Evolutionary conservation across 148 eudicot genomes (phyloP).

Genomic region (Amaranthus palmeri): DNA sequence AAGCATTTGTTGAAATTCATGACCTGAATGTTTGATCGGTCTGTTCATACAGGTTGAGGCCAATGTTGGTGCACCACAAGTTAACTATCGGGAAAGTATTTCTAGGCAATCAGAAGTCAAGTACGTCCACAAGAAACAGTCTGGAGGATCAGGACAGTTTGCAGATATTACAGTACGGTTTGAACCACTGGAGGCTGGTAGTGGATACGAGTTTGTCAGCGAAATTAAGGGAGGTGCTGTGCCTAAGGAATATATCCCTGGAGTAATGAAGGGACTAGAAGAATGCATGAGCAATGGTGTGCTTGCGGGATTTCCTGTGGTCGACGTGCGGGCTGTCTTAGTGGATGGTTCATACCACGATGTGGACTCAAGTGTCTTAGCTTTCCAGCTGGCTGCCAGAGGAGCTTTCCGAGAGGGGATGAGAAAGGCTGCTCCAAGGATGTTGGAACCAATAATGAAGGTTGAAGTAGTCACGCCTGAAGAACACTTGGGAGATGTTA

Average conservation of each 20-base stretch:
- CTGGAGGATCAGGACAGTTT: slow-evolving; percentile 96
- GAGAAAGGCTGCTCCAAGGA: slow-evolving; percentile 74
- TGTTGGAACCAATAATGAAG: slow-evolving; percentile 94
- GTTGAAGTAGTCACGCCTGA: slow-evolving; percentile 97
- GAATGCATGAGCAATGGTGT: slow-evolving; percentile 89
- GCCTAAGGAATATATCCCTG: slow-evolving; percentile 87
- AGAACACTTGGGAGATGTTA: slow-evolving; percentile 95
- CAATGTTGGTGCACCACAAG: slow-evolving; percentile 98
- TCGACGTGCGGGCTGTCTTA: slow-evolving; percentile 81
- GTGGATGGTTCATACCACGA: slow-evolving; percentile 93
- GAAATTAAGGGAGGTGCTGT: slow-evolving; percentile 95
- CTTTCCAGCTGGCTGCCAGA: slow-evolving; percentile 96
- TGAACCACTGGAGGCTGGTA: slow-evolving; percentile 83
- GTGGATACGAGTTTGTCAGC: slow-evolving; percentile 89
- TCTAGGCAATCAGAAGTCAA: slow-evolving; percentile 64
- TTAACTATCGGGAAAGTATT: slow-evolving; percentile 94
- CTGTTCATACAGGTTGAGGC: slow-evolving; percentile 69
- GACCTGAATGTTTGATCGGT: slow-evolving; percentile 5
- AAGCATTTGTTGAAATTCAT: slow-evolving; percentile 5
- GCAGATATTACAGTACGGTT: slow-evolving; percentile 84
- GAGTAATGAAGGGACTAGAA: slow-evolving; percentile 84
- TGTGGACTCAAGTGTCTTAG: slow-evolving; percentile 92
- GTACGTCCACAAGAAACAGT: slow-evolving; percentile 90
- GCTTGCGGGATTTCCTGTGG: slow-evolving; percentile 92
- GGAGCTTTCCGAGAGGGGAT: slow-evolving; percentile 93